These are phyloP conservation scores for Jackrogersella minutella DNA, from an alignment of 495 filamentous ascomycete species.

Conservation along the genomic window DNA sequence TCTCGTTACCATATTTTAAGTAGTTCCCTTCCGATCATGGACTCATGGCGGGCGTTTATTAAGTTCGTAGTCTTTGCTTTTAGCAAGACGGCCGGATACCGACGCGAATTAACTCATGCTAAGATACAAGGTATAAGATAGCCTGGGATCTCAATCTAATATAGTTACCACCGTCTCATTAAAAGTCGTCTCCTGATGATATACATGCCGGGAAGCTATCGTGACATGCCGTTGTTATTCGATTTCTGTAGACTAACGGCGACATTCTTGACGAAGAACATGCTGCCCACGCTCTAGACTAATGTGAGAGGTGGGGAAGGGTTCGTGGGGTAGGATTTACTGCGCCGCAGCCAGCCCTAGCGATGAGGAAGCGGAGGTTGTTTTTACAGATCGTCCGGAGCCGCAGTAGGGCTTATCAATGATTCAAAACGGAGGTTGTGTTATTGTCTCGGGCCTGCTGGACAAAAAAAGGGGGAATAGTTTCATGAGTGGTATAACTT, in stretches of 20 bases:
- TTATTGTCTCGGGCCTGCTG: constrained; percentile 34
- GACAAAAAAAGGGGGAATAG: constrained; percentile 43
- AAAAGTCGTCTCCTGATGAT: constrained; percentile 48
- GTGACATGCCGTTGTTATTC: constrained; percentile 45
- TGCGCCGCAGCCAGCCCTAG: constrained; percentile 47
- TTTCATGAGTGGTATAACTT: constrained; percentile 56
- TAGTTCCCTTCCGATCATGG: not conserved
- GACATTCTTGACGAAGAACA: constrained; percentile 45
- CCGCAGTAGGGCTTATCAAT: constrained; percentile 41
- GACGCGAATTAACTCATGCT: constrained; percentile 49
- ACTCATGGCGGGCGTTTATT: not conserved
- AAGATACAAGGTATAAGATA: constrained; percentile 41
- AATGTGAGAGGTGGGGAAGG: constrained; percentile 47
- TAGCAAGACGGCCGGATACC: constrained; percentile 47
- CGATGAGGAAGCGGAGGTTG: constrained; percentile 44
- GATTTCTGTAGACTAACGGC: constrained; percentile 49
- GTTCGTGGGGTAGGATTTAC: constrained; percentile 51
- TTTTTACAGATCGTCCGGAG: constrained; percentile 48
- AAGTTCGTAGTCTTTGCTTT: constrained; percentile 44
- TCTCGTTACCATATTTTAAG: not conserved
- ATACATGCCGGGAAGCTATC: constrained; percentile 34
- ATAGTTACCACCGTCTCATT: constrained; percentile 39
- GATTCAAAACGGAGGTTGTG: constrained; percentile 37
- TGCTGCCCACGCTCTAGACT: constrained; percentile 39
- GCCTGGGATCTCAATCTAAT: constrained; percentile 32